phyloP scores from a whole-genome alignment of 441 rosid species.

The Brassica balearica region DNA sequence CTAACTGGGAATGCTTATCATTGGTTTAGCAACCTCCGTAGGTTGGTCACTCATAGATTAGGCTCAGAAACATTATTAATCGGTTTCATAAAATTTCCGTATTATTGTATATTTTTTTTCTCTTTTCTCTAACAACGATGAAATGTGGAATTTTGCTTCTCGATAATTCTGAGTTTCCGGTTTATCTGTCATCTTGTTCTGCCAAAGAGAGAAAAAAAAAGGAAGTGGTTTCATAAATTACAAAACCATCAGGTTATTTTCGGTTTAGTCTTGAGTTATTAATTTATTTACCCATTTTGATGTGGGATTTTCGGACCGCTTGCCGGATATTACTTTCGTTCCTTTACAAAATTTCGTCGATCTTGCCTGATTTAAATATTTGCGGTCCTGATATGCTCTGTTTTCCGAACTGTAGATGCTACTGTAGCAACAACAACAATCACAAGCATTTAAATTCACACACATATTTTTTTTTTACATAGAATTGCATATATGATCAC shows the following conservation, averaged over 20 bases:
- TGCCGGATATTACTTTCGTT: slow-evolving; percentile 69
- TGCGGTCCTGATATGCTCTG: slow-evolving; percentile 62
- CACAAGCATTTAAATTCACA: not conserved
- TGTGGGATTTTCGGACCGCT: slow-evolving; percentile 62
- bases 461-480: not conserved
- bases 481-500: not conserved
- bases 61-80: slow-evolving; percentile 15
- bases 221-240: slow-evolving; percentile 2
- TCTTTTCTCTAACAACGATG: not conserved
- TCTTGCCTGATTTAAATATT: slow-evolving; percentile 53
- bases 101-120: not conserved
- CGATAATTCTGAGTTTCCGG: not conserved
- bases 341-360: slow-evolving; percentile 62
- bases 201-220: not conserved
- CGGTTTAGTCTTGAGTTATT: slow-evolving; percentile 12
- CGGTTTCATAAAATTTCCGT: slow-evolving; percentile 7
- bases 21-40: not conserved
- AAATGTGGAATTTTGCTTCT: slow-evolving; percentile 4
- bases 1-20: not conserved
- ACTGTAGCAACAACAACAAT: slow-evolving; percentile 32
- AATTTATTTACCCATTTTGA: slow-evolving; percentile 51
- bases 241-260: slow-evolving; percentile 5
- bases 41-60: not conserved
- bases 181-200: slow-evolving; percentile 39
- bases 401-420: slow-evolving; percentile 28